Conservation (phyloP, 208 protist genomes). For the Trypanosoma vivax region DNA sequence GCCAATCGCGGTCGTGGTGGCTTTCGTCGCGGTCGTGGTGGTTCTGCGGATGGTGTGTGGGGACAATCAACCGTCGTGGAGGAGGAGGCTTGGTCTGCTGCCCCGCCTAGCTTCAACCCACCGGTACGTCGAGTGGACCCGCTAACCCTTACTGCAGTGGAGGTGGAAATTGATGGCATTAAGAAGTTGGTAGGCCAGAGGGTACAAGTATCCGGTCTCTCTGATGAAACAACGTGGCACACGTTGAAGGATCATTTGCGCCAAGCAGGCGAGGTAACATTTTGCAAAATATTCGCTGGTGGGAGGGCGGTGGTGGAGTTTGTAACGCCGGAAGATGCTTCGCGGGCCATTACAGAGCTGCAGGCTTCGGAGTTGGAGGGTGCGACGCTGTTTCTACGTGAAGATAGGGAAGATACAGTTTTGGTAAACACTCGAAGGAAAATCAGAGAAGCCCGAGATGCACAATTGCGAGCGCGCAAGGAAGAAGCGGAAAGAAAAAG, state of each 20-base stretch:
- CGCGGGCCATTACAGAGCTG: constrained; percentile 76
- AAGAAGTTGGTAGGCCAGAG: constrained; percentile 87
- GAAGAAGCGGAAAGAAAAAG: constrained; percentile 57
- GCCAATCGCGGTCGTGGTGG: constrained; percentile 34
- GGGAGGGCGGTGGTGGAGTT: constrained; percentile 85
- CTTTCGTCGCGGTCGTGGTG: constrained; percentile 22
- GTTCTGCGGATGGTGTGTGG: constrained; percentile 38
- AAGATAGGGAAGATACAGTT: constrained; percentile 84
- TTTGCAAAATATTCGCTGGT: constrained; percentile 64
- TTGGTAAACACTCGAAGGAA: constrained; percentile 73
- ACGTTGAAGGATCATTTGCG: constrained; percentile 87
- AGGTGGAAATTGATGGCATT: constrained; percentile 83
- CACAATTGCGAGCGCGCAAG: constrained; percentile 71
- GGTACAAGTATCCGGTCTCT: constrained; percentile 75
- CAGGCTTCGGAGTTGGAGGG: constrained; percentile 83
- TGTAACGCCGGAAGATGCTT: constrained; percentile 70
- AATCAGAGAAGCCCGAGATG: constrained; percentile 72
- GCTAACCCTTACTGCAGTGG: constrained; percentile 80
- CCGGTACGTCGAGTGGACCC: constrained; percentile 83
- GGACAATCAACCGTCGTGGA: constrained; percentile 54
- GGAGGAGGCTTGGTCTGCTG: constrained; percentile 72
- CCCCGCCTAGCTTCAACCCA: constrained; percentile 76
- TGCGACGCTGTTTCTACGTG: constrained; percentile 73
- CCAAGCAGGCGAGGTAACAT: constrained; percentile 73
- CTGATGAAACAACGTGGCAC: constrained; percentile 84